phyloP scores from a whole-genome alignment of 192 early-diverging fungal species.

The Lobosporangium transversale region DNA sequence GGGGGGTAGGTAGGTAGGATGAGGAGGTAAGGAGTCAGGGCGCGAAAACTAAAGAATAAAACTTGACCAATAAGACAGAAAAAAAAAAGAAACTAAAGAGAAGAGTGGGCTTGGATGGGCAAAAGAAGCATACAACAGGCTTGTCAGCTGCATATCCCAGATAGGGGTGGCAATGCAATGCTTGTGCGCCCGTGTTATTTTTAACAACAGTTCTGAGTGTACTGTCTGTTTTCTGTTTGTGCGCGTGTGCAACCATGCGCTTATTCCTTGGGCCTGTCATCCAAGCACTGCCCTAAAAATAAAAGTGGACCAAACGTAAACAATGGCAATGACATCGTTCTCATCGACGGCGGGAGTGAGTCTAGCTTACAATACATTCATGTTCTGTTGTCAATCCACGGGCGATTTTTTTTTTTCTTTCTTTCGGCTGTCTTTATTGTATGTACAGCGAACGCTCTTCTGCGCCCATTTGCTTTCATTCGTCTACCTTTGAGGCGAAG shows the following conservation, averaged over 20 bases:
- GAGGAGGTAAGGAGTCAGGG: conserved; percentile 3
- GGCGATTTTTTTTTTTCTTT: no score
- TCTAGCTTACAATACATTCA: background rate
- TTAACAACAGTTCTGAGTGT: background rate
- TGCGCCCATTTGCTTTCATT: no score
- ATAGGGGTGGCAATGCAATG: conserved; percentile 35
- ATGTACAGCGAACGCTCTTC: no score
- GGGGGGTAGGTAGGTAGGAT: background rate
- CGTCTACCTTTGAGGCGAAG: no score
- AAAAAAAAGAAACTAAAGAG: no score
- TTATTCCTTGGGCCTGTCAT: background rate
- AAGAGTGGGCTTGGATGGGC: no score
- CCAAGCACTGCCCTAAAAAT: conserved; percentile 38
- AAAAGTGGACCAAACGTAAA: conserved; percentile 3
- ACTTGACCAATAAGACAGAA: no score
- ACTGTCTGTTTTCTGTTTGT: background rate
- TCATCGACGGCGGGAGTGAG: background rate
- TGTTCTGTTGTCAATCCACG: background rate
- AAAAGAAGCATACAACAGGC: no score
- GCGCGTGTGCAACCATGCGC: background rate
- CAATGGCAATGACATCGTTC: background rate
- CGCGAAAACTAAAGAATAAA: no score
- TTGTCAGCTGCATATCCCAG: conserved; percentile 19
- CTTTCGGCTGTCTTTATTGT: no score
- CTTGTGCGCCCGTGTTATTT: background rate